Conservation (phyloP, 2,329 filamentous ascomycete genomes). For the Pezicula rhizophila region DNA sequence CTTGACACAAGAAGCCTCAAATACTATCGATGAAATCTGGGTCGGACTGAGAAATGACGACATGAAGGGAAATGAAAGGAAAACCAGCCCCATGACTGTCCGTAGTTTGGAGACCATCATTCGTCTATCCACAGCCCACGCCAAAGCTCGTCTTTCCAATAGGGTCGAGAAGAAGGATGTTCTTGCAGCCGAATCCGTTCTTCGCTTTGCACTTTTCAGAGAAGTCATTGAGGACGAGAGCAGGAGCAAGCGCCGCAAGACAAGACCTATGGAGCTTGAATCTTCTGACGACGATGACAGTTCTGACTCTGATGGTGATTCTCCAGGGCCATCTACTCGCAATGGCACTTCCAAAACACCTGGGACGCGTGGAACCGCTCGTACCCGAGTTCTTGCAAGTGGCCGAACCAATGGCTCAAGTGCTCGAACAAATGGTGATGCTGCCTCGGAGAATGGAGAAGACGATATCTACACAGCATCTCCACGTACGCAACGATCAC, state of each 20-base stretch:
- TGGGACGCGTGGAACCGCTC: constrained; percentile 25
- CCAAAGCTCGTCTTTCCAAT: constrained; percentile 83
- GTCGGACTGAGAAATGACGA: constrained; percentile 93
- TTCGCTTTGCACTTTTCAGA: constrained; percentile 95
- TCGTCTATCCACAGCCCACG: constrained; percentile 91
- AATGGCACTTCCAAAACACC: constrained; percentile 26
- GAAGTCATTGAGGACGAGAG: constrained; percentile 79
- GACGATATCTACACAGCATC: constrained; percentile 30
- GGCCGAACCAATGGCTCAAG: constrained; percentile 27
- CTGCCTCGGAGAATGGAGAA: constrained; percentile 35
- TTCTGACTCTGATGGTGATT: constrained; percentile 37
- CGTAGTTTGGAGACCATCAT: constrained; percentile 98
- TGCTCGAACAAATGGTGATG: constrained; percentile 33
- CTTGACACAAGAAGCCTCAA: constrained; percentile 83
- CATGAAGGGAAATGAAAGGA: constrained; percentile 86
- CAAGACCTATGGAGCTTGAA: constrained; percentile 49
- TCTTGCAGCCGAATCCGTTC: constrained; percentile 76
- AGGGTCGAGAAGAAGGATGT: constrained; percentile 88
- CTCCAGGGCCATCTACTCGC: constrained; percentile 20
- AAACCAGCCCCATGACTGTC: constrained; percentile 91
- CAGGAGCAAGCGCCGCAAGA: constrained; percentile 76
- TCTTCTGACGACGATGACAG: constrained; percentile 59
- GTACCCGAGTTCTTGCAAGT: constrained; percentile 25
- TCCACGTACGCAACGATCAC: constrained; percentile 18
- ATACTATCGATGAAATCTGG: constrained; percentile 87